Evolutionary conservation across 352 stramenopile species (phyloP).

Genomic region (Pythium utonaiense): DNA sequence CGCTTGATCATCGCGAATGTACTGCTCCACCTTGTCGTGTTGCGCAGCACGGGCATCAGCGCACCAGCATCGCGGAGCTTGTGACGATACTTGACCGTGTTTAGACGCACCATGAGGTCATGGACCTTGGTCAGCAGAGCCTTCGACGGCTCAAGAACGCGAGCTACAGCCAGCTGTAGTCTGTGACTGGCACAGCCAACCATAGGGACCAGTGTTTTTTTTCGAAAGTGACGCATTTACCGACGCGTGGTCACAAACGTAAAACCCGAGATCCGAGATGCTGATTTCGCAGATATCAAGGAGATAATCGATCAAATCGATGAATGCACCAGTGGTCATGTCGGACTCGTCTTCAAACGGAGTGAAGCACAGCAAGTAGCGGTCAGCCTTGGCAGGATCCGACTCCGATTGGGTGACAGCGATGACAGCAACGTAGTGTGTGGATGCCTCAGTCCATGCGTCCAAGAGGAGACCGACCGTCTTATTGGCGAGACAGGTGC

Average conservation of each 20-base stretch:
- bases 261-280: slow-evolving; percentile 10
- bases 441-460: slow-evolving; percentile 17
- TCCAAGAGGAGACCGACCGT: slow-evolving; percentile 20
- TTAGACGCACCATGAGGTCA: slow-evolving; percentile 8
- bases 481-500: background rate
- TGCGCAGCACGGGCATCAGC: slow-evolving; percentile 12
- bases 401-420: background rate
- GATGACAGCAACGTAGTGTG: slow-evolving; percentile 20
- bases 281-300: slow-evolving; percentile 20
- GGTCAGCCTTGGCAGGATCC: background rate
- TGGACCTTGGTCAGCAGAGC: slow-evolving; percentile 12
- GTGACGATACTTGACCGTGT: slow-evolving; percentile 18
- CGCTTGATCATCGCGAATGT: slow-evolving; percentile 19
- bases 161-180: slow-evolving; percentile 15
- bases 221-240: slow-evolving; percentile 14
- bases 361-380: slow-evolving; percentile 18
- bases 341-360: slow-evolving; percentile 13
- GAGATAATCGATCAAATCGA: slow-evolving; percentile 17
- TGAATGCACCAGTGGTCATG: slow-evolving; percentile 13
- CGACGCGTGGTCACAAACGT: slow-evolving; percentile 16
- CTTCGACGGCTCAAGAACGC: background rate
- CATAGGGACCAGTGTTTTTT: slow-evolving; percentile 16
- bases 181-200: slow-evolving; percentile 23
- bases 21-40: slow-evolving; percentile 23
- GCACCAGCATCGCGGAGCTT: slow-evolving; percentile 2